Evolutionary conservation across 2,329 filamentous ascomycete genomes (phyloP).

Genomic region (Hypomyces perniciosus): DNA sequence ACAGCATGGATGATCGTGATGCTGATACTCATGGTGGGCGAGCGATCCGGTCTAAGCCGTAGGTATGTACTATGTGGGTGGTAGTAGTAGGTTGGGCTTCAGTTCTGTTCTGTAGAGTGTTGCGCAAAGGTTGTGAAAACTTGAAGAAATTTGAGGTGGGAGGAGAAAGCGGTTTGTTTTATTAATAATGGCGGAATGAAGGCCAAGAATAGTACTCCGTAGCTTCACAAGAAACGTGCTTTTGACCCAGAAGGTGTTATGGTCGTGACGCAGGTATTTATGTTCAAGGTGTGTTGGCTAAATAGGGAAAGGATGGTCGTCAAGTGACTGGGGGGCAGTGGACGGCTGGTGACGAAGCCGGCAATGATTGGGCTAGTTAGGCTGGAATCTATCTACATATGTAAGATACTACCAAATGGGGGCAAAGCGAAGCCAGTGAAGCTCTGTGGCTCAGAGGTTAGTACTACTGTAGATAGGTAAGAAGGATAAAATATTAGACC

Average conservation of each 20-base stretch:
- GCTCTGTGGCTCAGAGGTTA: too few relatives aligned
- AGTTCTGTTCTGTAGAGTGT: not conserved
- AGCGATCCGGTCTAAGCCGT: not conserved
- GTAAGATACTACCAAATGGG: not conserved
- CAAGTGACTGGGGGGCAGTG: constrained; percentile 1
- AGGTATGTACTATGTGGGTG: not conserved
- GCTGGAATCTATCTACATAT: constrained; percentile 5
- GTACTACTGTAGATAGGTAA: too few relatives aligned
- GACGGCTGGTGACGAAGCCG: not conserved
- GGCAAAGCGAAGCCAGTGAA: too few relatives aligned
- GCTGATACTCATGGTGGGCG: constrained; percentile 42
- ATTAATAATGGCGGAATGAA: not conserved
- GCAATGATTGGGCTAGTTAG: constrained; percentile 6
- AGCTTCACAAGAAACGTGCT: too few relatives aligned
- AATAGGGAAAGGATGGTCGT: constrained; percentile 6
- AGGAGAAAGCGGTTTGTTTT: not conserved
- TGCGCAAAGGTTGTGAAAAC: not conserved
- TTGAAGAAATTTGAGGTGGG: not conserved
- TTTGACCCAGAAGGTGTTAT: too few relatives aligned
- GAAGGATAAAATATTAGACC: too few relatives aligned
- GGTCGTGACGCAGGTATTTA: not conserved
- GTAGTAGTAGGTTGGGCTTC: not conserved
- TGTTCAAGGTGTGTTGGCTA: constrained; percentile 3
- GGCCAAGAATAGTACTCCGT: not conserved
- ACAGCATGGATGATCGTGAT: constrained; percentile 59